phyloP scores from a whole-genome alignment of 192 early-diverging fungal species.

The Chytriomyces hyalinus region DNA sequence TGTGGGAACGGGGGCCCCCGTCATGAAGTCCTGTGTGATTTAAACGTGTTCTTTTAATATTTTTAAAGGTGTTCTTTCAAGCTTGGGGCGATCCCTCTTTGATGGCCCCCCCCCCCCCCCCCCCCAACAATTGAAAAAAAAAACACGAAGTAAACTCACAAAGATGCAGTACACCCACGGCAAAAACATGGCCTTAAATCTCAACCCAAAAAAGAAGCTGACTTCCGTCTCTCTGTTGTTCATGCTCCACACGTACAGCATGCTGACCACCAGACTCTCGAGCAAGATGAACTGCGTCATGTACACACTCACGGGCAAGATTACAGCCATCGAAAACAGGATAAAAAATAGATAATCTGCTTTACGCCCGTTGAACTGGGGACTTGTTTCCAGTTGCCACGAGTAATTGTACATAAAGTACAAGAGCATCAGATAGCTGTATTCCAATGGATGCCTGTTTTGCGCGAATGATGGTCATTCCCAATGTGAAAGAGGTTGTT shows the following conservation, averaged over 20 bases:
- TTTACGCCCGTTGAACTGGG: constrained; percentile 64
- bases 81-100: too few species aligned
- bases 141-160: constrained; percentile 27
- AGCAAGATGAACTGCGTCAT: constrained; percentile 43
- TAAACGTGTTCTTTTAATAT: too few species aligned
- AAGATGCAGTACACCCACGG: constrained; percentile 72
- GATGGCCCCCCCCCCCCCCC: too few species aligned
- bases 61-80: too few species aligned
- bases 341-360: constrained; percentile 85
- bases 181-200: constrained; percentile 76
- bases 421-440: constrained; percentile 69
- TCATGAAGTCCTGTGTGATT: too few species aligned
- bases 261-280: constrained; percentile 62
- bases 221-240: constrained; percentile 61
- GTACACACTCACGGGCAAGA: constrained; percentile 35
- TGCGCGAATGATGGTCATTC: too few species aligned
- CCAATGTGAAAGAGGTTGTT: too few species aligned
- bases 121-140: not conserved
- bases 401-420: constrained; percentile 80
- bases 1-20: too few species aligned
- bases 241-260: constrained; percentile 81
- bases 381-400: constrained; percentile 66
- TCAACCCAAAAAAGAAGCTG: constrained; percentile 75
- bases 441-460: constrained; percentile 46
- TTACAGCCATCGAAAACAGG: constrained; percentile 59